Percentiles rank a stretch among this genome's conserved stretches.
Conservation (phyloP, 2,329 filamentous ascomycete genomes). For the Cladorrhinum sp. region DNA sequence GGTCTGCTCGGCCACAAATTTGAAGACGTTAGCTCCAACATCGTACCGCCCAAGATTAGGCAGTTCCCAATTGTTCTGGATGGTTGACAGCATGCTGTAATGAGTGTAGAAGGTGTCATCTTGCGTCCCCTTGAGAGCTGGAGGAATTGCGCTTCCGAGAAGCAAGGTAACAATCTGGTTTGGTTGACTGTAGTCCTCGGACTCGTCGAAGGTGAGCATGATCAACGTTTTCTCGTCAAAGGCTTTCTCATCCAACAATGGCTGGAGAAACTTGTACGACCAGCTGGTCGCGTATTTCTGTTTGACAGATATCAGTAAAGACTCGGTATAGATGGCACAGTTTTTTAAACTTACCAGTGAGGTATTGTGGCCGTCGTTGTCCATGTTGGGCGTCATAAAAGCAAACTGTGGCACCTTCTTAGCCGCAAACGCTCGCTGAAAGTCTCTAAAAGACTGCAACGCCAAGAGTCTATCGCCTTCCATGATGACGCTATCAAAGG, state of each 20-base stretch:
- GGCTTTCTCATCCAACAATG: conserved; percentile 47
- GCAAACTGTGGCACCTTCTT: conserved; percentile 62
- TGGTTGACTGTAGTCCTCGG: conserved; percentile 48
- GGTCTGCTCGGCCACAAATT: conserved; percentile 25
- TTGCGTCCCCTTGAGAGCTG: conserved; percentile 44
- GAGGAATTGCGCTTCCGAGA: conserved; percentile 52
- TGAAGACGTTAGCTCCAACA: conserved; percentile 33
- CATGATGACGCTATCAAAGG: conserved; percentile 40
- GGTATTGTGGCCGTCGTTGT: conserved; percentile 62
- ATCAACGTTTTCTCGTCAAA: conserved; percentile 55
- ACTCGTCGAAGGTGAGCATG: conserved; percentile 58
- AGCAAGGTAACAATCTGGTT: conserved; percentile 55
- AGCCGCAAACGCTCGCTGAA: conserved; percentile 55
- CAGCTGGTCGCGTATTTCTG: conserved; percentile 47
- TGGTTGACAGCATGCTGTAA: conserved; percentile 41
- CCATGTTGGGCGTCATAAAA: conserved; percentile 62
- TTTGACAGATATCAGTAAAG: conserved; percentile 31
- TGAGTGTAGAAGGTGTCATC: conserved; percentile 50
- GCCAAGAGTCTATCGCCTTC: conserved; percentile 50
- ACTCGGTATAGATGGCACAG: not conserved
- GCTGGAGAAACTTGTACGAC: conserved; percentile 51
- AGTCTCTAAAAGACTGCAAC: conserved; percentile 61
- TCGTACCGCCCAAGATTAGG: conserved; percentile 44
- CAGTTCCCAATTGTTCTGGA: conserved; percentile 43
- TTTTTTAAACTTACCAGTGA: not conserved